Evolutionary conservation across 1,284 basidiomycete species (phyloP).

Genomic region (Fomitopsis pinicola): DNA sequence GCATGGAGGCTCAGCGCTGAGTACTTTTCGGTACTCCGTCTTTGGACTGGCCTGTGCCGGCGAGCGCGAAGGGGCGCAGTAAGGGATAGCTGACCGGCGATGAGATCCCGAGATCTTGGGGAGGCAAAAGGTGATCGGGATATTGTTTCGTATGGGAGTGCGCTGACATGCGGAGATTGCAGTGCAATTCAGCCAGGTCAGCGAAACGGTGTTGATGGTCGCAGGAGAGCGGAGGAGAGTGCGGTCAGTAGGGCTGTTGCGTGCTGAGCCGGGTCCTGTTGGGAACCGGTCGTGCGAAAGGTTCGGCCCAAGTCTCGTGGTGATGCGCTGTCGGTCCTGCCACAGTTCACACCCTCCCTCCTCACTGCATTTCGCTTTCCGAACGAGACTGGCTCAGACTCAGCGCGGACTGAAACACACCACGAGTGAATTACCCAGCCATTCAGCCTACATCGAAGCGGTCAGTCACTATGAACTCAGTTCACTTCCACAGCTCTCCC

Average conservation of each 20-base stretch:
- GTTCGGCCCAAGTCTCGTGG: not conserved
- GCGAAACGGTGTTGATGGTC: not conserved
- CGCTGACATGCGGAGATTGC: not conserved
- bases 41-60: not conserved
- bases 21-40: not conserved
- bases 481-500: not conserved
- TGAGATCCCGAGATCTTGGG: not conserved
- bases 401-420: not conserved
- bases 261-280: not conserved
- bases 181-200: not conserved
- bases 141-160: not conserved
- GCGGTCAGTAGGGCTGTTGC: not conserved
- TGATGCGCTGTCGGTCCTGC: not conserved
- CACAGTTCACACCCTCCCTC: not conserved
- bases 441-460: not conserved
- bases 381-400: not conserved
- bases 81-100: no score
- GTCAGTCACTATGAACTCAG: not conserved
- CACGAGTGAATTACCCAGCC: not conserved
- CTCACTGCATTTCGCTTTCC: not conserved
- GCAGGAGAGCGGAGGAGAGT: not conserved
- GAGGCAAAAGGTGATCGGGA: slow-evolving; percentile 1
- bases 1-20: not conserved
- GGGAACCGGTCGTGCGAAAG: not conserved
- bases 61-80: not conserved